Evolutionary conservation across 495 filamentous ascomycete species (phyloP).

Genomic region (Lasiosphaeris hirsuta): DNA sequence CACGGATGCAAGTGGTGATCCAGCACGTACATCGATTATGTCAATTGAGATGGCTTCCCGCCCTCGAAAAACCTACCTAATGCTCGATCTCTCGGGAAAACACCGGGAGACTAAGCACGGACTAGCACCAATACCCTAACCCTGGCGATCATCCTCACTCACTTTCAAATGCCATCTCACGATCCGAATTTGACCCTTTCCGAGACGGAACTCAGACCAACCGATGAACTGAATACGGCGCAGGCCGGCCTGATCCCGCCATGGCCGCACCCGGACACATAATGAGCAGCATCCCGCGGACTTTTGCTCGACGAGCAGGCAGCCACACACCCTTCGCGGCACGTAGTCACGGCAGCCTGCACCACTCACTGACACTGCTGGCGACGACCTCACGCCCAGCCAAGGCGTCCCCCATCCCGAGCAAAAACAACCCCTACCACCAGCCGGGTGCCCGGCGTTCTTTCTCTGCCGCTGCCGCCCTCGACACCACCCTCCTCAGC

Average conservation of each 20-base stretch:
- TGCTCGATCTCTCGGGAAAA: not conserved
- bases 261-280: not conserved
- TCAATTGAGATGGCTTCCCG: conserved; percentile 3
- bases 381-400: not conserved
- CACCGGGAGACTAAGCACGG: conserved; percentile 2
- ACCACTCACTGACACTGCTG: not conserved
- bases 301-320: not conserved
- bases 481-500: conserved; percentile 48
- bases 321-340: not conserved
- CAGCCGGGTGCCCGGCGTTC: not conserved
- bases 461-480: not conserved
- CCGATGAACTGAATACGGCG: not conserved
- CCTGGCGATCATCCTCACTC: not conserved
- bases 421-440: not conserved
- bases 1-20: conserved; percentile 5
- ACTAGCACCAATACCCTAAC: conserved; percentile 5
- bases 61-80: conserved; percentile 15
- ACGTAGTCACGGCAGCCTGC: not conserved
- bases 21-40: not conserved
- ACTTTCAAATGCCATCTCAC: not conserved
- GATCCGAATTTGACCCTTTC: not conserved
- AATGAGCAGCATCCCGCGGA: not conserved
- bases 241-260: not conserved
- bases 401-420: not conserved
- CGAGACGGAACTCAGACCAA: not conserved